Base-by-base conservation (phyloP, 805 yeast genomes). In the Yarrowia osloensis region DNA sequence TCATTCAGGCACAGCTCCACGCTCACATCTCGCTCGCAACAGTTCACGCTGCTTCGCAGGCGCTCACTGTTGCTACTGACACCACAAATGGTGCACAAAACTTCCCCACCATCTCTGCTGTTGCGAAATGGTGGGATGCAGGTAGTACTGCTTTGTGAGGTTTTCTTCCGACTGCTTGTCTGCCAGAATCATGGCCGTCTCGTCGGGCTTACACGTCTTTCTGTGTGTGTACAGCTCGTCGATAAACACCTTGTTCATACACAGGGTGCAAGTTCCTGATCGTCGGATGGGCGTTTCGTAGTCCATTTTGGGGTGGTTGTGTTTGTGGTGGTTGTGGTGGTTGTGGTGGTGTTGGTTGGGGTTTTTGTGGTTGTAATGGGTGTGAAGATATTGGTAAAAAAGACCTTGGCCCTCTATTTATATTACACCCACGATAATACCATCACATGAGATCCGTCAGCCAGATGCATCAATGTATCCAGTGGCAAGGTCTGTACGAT, bases 31-130 rank as follows among this genome's bases (percentile, higher is more conserved):
- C 7, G 29, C 4, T 35, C 40, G 19, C 35, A 33, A n/a, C n/a
- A n/a, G n/a, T n/a, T n/a, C n/a, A n/a, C n/a, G 35, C 35, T 9
- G 35, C 35, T 31, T 7, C 35, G 11, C 35, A 33, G 35, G 15
- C 12, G 12, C 17, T 24, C 31, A n/a, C n/a, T n/a, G n/a, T n/a
- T n/a, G 33, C 13, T 50, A 50, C 39, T 29, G 37, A 50, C 55
- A 50, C 55, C 55, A 50, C 37, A 50, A 31, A 50, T 50, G 55
- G 13, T n/a, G 31, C 12, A 13, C 55, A 21, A 31, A 50, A 15
- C 19, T 13, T 5, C 55, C 55, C 55, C 55, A 50, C 55, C 55
- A 50, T 31, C 55, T 5, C 28, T 50, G 55, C 26, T 50, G 55
- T 31, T 50, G 55, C 39, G 55, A 50, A 19, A 31, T 31, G 26